Conservation (phyloP, 805 yeast species). For the Cyberlindnera euphorbiae region DNA sequence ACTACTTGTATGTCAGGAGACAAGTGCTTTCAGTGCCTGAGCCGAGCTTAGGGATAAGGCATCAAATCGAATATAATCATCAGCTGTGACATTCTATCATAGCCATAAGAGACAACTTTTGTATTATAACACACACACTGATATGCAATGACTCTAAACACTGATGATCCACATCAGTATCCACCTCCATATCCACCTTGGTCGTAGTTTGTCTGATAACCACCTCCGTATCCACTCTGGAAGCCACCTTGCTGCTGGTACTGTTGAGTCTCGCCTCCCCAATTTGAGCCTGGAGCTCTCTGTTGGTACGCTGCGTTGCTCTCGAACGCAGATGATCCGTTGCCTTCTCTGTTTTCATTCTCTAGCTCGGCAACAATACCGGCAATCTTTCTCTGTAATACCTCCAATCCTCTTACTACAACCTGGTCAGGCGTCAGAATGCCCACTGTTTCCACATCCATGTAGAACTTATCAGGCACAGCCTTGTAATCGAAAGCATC, state of each 20-base stretch:
- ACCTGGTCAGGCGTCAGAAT: constrained; percentile 86
- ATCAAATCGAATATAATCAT: too few species aligned
- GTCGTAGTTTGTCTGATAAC: too few species aligned
- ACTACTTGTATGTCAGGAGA: too few species aligned
- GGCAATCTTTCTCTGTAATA: constrained; percentile 86
- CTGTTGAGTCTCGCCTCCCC: constrained; percentile 4
- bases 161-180: too few species aligned
- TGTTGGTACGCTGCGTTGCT: constrained; percentile 5
- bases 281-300: constrained; percentile 4
- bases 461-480: constrained; percentile 72
- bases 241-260: constrained; percentile 5
- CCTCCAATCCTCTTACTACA: constrained; percentile 75
- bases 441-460: constrained; percentile 92
- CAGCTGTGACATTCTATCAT: too few species aligned
- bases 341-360: constrained; percentile 28
- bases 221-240: too few species aligned
- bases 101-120: too few species aligned
- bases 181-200: neutral
- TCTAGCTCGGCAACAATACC: constrained; percentile 71
- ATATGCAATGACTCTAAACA: too few species aligned
- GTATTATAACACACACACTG: too few species aligned
- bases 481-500: constrained; percentile 84
- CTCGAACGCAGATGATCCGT: neutral
- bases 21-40: too few species aligned
- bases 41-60: too few species aligned